These are phyloP conservation scores for Claviceps arundinis DNA, from an alignment of 2,329 filamentous ascomycete genomes.

Conservation along the genomic window DNA sequence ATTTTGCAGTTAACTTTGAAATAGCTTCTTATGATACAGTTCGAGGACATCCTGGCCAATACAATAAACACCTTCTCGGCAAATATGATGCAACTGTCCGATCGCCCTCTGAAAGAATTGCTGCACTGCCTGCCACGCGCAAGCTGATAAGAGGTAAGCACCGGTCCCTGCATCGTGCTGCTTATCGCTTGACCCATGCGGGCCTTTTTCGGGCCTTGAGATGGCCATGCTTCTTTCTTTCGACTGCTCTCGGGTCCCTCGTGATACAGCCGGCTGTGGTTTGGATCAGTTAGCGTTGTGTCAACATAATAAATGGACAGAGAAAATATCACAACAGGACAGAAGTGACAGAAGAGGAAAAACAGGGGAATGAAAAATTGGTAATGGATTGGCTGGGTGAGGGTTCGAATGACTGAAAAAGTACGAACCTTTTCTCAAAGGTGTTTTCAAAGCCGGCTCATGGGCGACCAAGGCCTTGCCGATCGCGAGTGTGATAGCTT, in stretches of 20 bases:
- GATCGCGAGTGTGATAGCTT: constrained; percentile 82
- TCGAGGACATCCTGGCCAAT: not conserved
- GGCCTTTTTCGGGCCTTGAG: constrained; percentile 97
- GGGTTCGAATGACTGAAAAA: constrained; percentile 1
- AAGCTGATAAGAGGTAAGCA: not conserved
- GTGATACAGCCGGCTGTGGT: constrained; percentile 75
- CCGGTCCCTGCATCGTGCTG: not conserved
- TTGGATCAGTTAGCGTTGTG: not conserved
- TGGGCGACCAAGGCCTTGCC: constrained; percentile 80
- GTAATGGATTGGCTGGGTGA: not conserved
- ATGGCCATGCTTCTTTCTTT: constrained; percentile 95
- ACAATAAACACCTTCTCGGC: not conserved
- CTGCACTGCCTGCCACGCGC: not conserved
- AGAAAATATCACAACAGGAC: not conserved
- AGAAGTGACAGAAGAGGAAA: not conserved
- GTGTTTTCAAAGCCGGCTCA: constrained; percentile 81
- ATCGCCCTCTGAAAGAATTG: not conserved
- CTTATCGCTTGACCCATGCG: constrained; percentile 81
- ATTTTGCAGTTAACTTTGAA: not conserved
- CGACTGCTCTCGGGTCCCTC: constrained; percentile 79
- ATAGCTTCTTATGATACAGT: constrained; percentile 2
- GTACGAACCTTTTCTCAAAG: constrained; percentile 70
- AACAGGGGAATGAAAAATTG: not conserved
- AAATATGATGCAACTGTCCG: not conserved
- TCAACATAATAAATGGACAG: too few species aligned